These are phyloP conservation scores for Solanum chaucha DNA, from an alignment of 257 asterid species.

Conservation along the genomic window DNA sequence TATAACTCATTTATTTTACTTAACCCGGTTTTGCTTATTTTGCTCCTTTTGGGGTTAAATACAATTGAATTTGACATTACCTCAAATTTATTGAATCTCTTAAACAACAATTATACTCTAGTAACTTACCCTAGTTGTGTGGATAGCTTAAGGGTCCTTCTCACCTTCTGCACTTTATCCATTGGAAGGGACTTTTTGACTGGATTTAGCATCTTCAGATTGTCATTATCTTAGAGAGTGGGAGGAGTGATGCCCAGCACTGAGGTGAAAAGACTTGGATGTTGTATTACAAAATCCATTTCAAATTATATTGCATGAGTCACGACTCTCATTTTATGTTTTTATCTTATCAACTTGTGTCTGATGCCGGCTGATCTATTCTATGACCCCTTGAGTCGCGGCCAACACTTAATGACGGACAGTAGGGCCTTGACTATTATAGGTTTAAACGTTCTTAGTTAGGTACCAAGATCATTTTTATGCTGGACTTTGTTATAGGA, in stretches of 20 bases:
- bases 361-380: neutral
- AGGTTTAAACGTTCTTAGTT: neutral
- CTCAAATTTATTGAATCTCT: neutral
- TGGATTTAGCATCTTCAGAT: neutral
- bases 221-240: neutral
- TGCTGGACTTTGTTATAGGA: neutral
- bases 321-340: neutral
- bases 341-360: neutral
- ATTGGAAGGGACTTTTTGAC: neutral
- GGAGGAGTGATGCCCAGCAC: neutral
- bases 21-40: neutral
- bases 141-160: neutral
- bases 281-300: neutral
- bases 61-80: neutral
- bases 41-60: neutral
- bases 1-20: neutral
- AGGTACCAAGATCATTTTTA: neutral
- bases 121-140: neutral
- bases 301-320: neutral
- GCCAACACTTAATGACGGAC: neutral
- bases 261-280: neutral
- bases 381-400: neutral
- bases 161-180: neutral
- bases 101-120: neutral
- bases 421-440: neutral